phyloP scores from a whole-genome alignment of 257 asterid genomes.

The Plantago major region DNA sequence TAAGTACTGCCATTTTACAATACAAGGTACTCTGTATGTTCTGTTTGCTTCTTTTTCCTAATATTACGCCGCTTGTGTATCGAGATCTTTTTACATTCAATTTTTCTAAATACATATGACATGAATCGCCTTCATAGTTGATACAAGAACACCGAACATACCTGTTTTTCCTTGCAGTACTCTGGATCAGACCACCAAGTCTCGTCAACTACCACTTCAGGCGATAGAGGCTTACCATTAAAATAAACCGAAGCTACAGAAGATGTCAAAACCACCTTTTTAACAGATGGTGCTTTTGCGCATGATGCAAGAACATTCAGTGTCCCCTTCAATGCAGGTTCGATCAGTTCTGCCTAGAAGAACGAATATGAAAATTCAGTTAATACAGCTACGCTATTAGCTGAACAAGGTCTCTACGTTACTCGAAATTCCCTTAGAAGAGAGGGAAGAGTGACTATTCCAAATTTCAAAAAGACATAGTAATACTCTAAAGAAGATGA shows the following conservation, averaged over 20 bases:
- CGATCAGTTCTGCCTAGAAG: slow-evolving; percentile 53
- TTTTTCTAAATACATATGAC: too few species aligned
- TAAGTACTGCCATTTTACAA: too few species aligned
- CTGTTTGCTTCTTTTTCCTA: too few species aligned
- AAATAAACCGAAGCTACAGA: slow-evolving; percentile 54
- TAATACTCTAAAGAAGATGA: background rate
- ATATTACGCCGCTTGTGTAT: too few species aligned
- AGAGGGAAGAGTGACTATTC: too few species aligned
- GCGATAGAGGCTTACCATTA: slow-evolving; percentile 48
- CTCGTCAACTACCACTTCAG: slow-evolving; percentile 62
- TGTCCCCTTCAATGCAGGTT: slow-evolving; percentile 77
- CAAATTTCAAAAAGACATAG: background rate
- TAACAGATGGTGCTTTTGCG: slow-evolving; percentile 52
- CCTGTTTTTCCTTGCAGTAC: slow-evolving; percentile 44
- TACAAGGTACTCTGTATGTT: too few species aligned
- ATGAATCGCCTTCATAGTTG: too few species aligned
- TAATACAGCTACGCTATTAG: background rate
- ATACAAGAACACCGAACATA: slow-evolving; percentile 4
- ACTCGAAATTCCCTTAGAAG: too few species aligned
- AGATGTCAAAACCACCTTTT: slow-evolving; percentile 61
- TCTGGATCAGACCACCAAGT: slow-evolving; percentile 68
- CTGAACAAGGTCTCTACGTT: too few species aligned
- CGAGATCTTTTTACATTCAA: too few species aligned
- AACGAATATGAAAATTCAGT: background rate
- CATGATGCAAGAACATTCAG: slow-evolving; percentile 68